Conservation (phyloP, 176 grass and related monocot species). For the Tillandsia fasciculata region DNA sequence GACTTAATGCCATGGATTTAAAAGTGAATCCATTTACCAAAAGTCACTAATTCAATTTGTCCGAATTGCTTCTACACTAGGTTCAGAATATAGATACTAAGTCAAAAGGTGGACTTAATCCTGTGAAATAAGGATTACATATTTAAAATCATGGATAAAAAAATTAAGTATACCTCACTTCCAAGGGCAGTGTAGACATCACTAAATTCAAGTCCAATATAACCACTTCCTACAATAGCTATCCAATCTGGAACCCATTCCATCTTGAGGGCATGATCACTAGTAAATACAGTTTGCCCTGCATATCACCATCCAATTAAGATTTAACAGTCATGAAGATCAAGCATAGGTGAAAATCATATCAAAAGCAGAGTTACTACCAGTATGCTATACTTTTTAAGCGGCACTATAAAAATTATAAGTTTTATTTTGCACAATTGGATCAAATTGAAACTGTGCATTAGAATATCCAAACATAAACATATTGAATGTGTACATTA, state of each 20-base stretch:
- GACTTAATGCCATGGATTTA: no score
- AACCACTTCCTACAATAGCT: constrained; percentile 96
- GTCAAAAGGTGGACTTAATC: background rate
- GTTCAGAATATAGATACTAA: no score
- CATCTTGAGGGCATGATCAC: constrained; percentile 86
- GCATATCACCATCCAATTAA: constrained; percentile 15
- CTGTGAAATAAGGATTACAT: constrained; percentile 1
- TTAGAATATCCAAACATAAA: no score
- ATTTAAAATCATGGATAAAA: constrained; percentile 9
- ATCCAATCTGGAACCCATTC: constrained; percentile 90
- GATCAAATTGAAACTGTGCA: no score
- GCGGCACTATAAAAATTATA: no score
- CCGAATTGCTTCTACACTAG: no score
- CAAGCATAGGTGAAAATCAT: background rate
- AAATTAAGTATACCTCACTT: constrained; percentile 52
- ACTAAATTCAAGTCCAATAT: constrained; percentile 98
- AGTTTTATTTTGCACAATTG: no score
- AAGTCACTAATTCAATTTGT: no score
- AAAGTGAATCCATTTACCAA: no score
- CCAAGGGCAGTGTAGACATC: constrained; percentile 91
- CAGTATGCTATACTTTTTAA: no score
- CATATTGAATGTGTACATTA: background rate
- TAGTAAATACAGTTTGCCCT: constrained; percentile 92
- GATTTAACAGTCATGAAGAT: constrained; percentile 13
- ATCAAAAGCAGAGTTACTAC: background rate